Base-by-base conservation (phyloP, 1,139 yeast species). In the Saccharomyces hybrid region DNA sequence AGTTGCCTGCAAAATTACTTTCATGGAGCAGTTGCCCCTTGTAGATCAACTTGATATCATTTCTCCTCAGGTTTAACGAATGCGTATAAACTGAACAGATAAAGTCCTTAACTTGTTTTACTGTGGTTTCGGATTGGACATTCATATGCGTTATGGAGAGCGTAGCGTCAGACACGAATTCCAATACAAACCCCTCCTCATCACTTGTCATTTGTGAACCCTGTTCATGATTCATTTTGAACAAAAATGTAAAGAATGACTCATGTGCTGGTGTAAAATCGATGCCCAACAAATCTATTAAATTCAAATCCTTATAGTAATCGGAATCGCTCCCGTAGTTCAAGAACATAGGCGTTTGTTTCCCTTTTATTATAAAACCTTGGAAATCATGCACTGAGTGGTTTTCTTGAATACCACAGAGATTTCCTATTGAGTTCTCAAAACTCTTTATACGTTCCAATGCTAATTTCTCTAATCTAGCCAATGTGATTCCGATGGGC, bases 61-160 rank as follows among this genome's bases (percentile, higher is more conserved):
- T 53, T 1, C 60, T 56, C 4, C 61, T 48, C 23, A 65, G 53
- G 11, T 63, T 55, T 41, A 60, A 52, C 0, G 65, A 54, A 48
- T 63, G 64, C 3, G 60, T 57, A 52, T 65, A 66, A 31, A 62
- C 65, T 7, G 65, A 58, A 49, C 67, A 60, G 14, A 68, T 59
- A 48, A 64, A 68, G n/a, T 63, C 61, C 50, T 63, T 65, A n/a
- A 68, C 65, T 11, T 65, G 64, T 19, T 56, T 53, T 1, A 68
- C 65, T 1, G 66, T 66, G 0, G 70, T 67, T 1, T 58, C 56
- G 2, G 56, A 32, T 5, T 61, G 58, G 7, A 66, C 60, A 4
- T 52, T 49, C 68, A 67, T 64, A 28, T 55, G 54, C 38, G 61
- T 53, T 46, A 59, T 58, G 7, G 63, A 57, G 16, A 67, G 53